A percentile compares a stretch with the other conserved stretches of the same genome.
These are phyloP conservation scores for Candida maris DNA, from an alignment of 805 yeast genomes.

Conservation along the genomic window DNA sequence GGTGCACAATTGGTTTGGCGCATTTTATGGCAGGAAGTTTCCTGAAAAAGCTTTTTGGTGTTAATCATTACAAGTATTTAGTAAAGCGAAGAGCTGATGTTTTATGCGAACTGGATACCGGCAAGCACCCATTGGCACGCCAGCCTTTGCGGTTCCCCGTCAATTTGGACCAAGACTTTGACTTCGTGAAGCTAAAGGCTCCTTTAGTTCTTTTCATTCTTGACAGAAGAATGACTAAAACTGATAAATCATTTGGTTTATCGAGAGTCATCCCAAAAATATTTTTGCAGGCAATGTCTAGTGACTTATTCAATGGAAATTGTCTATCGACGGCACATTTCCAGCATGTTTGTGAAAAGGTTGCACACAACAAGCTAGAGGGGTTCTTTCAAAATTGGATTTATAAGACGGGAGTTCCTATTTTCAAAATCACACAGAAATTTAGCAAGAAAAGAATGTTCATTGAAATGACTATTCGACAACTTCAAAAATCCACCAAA, in stretches of 20 bases:
- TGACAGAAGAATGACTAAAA: conserved; percentile 91
- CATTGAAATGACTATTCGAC: conserved; percentile 91
- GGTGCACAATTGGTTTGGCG: conserved; percentile 88
- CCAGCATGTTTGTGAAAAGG: conserved; percentile 92
- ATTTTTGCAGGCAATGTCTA: conserved; percentile 92
- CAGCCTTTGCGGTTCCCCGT: conserved; percentile 69
- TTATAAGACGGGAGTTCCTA: conserved; percentile 82
- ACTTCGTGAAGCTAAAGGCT: conserved; percentile 72
- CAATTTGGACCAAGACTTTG: conserved; percentile 50
- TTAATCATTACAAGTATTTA: conserved; percentile 72
- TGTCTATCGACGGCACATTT: conserved; percentile 78
- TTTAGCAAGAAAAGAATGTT: conserved; percentile 93
- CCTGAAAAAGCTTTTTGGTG: conserved; percentile 69
- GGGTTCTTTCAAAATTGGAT: conserved; percentile 93
- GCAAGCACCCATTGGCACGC: conserved; percentile 74
- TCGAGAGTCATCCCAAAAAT: conserved; percentile 88
- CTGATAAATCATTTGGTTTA: conserved; percentile 90
- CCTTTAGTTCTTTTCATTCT: conserved; percentile 81
- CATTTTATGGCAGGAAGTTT: conserved; percentile 78
- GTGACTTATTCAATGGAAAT: conserved; percentile 76
- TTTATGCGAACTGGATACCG: conserved; percentile 71
- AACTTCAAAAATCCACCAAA: conserved; percentile 64
- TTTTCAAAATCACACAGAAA: conserved; percentile 81
- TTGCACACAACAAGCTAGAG: conserved; percentile 80
- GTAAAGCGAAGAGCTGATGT: conserved; percentile 61